Evolutionary conservation across 2,329 filamentous ascomycete species (phyloP), one percentile per base, ranked within the genome.

Genomic region (Xylariomycetidae sp.): DNA sequence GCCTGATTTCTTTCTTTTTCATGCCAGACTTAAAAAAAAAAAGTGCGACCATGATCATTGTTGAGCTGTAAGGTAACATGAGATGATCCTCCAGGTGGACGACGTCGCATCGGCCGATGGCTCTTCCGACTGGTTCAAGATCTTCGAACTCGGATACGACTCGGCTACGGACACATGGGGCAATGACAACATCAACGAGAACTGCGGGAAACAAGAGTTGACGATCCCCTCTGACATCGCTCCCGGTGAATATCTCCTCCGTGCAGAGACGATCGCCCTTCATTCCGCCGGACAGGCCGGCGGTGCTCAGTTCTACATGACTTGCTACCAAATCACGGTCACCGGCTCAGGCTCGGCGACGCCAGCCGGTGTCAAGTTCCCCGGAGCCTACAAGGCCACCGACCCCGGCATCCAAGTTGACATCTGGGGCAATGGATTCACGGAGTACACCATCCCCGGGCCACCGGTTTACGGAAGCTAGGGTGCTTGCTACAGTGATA

Each of bases 371-470:
- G 67, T 68, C 16, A 61, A 61, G 35, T 66, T 73, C 42, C 70
- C 69, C 0, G 69, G 69, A 11, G 59, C 67, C 2, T 74, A 73
- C 53, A 63, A 54, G 17, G 53, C 63, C 3, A 59, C 44, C 32
- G 67, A 72, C 50, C 62, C 67, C 3, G 68, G 67, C 25, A 69
- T 73, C 44, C 56, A 63, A 20, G 62, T 70, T 45, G 66, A 70
- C 49, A 70, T 68, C 39, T 64, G 61, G 42, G 49, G 51, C 34
- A 52, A 51, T 16, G 42, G 54, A 27, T 50, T 59, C 27, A 51
- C 39, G 16, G 37, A 49, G 31, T 66, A 66, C 45, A 55, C 37
- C 16, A 58, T 65, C 30, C 64, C 63, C 5, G 62, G 63, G 3
- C 61, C 62, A 20, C 36, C 56, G 11, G 54, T 64, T 14, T 48